Evolutionary conservation across 2,329 filamentous ascomycete genomes (phyloP).

Genomic region (Tolypocladium endophyticum): DNA sequence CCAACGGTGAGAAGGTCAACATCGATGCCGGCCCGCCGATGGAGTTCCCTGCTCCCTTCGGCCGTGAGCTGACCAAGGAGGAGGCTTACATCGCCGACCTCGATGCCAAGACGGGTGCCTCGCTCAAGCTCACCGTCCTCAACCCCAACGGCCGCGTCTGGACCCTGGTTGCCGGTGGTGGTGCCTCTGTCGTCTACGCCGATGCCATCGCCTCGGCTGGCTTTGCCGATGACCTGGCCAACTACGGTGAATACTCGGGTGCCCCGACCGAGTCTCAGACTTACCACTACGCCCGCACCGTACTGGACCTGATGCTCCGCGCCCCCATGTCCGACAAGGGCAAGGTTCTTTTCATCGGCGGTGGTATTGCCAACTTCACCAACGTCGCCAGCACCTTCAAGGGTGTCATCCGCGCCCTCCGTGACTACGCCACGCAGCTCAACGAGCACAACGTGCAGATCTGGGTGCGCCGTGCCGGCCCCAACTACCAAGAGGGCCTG

Average conservation of each 20-base stretch:
- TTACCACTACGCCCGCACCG: conserved; percentile 96
- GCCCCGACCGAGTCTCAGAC: conserved; percentile 98
- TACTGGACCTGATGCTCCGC: conserved; percentile 94
- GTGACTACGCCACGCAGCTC: conserved; percentile 76
- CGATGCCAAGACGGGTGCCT: conserved; percentile 98
- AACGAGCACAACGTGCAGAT: conserved; percentile 97
- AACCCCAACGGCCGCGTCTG: conserved; percentile 88
- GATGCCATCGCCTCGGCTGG: conserved; percentile 96
- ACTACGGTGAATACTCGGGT: conserved; percentile 99
- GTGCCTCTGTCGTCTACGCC: conserved; percentile 97
- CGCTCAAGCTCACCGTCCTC: conserved; percentile 93
- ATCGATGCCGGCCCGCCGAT: conserved; percentile 96
- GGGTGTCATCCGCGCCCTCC: conserved; percentile 93
- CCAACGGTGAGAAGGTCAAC: conserved; percentile 66
- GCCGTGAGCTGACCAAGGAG: conserved; percentile 96
- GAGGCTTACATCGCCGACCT: conserved; percentile 98
- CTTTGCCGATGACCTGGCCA: conserved; percentile 92
- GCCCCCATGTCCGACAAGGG: conserved; percentile 75
- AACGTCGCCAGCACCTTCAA: conserved; percentile 99
- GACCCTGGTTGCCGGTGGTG: conserved; percentile 97
- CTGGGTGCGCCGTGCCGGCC: conserved; percentile 79
- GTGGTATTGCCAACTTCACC: conserved; percentile 99
- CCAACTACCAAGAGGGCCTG: conserved; percentile 99
- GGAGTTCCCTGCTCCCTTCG: conserved; percentile 98
- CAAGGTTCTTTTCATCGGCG: conserved; percentile 98